These are phyloP conservation scores for Pilaira anomala DNA, from an alignment of 192 early-diverging fungal genomes.

Conservation along the genomic window DNA sequence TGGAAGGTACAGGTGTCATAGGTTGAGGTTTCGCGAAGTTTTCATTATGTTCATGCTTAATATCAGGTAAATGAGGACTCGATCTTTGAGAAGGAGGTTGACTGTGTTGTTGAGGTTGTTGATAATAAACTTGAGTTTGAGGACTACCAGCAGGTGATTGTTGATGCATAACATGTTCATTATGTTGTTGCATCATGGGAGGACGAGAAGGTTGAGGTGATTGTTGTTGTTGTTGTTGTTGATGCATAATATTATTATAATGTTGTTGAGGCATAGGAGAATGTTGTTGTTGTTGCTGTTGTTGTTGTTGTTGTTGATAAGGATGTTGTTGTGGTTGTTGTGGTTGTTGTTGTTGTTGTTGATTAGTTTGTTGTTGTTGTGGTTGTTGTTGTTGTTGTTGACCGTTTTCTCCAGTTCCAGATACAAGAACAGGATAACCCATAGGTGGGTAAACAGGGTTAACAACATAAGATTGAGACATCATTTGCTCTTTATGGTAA, in stretches of 20 bases:
- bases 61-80: conserved; percentile 17
- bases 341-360: conserved; percentile 13
- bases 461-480: conserved; percentile 23
- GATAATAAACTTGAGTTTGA: conserved; percentile 19
- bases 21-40: conserved; percentile 15
- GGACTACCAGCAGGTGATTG: conserved; percentile 9
- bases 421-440: conserved; percentile 23
- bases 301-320: conserved; percentile 7
- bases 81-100: conserved; percentile 11
- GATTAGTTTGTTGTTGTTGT: conserved; percentile 12
- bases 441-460: conserved; percentile 26
- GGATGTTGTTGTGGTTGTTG: conserved; percentile 9
- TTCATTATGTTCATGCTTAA: conserved; percentile 15
- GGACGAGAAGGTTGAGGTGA: conserved; percentile 19
- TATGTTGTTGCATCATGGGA: conserved; percentile 12
- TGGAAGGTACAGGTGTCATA: conserved; percentile 37
- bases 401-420: conserved; percentile 10
- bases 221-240: conserved; percentile 5
- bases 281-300: conserved; percentile 9
- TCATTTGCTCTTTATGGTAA: conserved; percentile 21
- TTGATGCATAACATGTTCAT: conserved; percentile 15
- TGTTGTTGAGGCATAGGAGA: conserved; percentile 20
- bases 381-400: conserved; percentile 5
- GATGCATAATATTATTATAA: conserved; percentile 19
- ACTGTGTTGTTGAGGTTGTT: conserved; percentile 20